Base-by-base conservation (phyloP, 805 yeast species). In the Pichia cephalocereana region DNA sequence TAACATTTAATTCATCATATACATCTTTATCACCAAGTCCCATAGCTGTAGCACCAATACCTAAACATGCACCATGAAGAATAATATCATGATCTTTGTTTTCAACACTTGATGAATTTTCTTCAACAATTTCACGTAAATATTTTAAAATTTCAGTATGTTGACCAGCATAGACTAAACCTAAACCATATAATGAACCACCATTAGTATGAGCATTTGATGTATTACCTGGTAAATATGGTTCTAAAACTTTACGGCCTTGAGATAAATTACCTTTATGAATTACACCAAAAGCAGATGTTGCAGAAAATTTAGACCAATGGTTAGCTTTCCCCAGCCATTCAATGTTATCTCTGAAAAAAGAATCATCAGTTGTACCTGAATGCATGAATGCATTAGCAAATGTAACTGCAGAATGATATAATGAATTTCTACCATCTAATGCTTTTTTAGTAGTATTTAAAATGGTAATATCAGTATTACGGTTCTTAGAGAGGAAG, bases 261-360 rank as follows among this genome's bases (percentile, higher is more conserved):
- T 89, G 96, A 0, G 95, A 78, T 49, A 93, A 74, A 65, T 91
- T 91, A 46, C 99, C 98, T 61, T 84, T 86, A 65, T 93, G 98
- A 56, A 93, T 90, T 31, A 91, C 98, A 63, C 99, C 99, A 52
- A 93, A 71, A 14, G 98, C 97, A 9, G 98, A 98, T 14, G 98
- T 91, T 2, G 98, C 97, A 0, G 96, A 82, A 65, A 93, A 93
- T 63, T 91, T 93, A 7, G 97, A 89, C 99, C 99, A 93, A 67
- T 91, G 89, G 43, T 91, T 83, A n/a, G 99, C 97, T 68, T 89
- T 87, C 41, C 95, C 95, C 56, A 93, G 74, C 97, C 98, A 93
- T 59, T 91, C 96, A 60, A 89, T 72, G 62, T 93, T 93, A 41
- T 83, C 77, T 64, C 96, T 77, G 68, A 91, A 85, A 61, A 93